These are phyloP conservation scores for Zopfia rhizophila DNA, from an alignment of 2,329 filamentous ascomycete species.

Conservation along the genomic window DNA sequence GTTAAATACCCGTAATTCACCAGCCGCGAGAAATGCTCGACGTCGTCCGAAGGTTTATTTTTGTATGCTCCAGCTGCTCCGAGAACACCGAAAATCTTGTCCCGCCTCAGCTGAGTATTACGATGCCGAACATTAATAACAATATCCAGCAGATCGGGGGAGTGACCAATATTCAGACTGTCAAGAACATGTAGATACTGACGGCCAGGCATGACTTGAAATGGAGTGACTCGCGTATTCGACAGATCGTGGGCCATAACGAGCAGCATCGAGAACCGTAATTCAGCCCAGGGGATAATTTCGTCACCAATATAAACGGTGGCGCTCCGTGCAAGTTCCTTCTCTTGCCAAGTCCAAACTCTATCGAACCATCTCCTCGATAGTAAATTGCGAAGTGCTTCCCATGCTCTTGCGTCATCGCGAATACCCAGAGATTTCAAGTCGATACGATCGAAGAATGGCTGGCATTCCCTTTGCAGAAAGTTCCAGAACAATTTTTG, in stretches of 20 bases:
- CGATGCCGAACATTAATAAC: constrained; percentile 7
- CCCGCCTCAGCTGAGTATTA: constrained; percentile 1
- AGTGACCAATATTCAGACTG: constrained; percentile 2
- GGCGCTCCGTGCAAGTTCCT: too few relatives aligned
- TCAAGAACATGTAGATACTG: constrained; percentile 9
- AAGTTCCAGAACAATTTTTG: constrained; percentile 11
- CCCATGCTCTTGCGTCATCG: constrained; percentile 1
- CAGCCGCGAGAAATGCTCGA: constrained; percentile 7
- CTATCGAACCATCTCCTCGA: too few relatives aligned
- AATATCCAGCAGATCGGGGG: constrained; percentile 10
- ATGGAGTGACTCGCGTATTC: constrained; percentile 4
- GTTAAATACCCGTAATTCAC: constrained; percentile 7
- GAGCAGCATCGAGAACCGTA: constrained; percentile 6
- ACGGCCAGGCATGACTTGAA: not conserved
- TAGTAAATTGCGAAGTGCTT: not conserved
- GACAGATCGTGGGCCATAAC: constrained; percentile 11
- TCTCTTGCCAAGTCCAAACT: too few relatives aligned
- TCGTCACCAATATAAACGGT: constrained; percentile 4
- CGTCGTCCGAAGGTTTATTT: constrained; percentile 1
- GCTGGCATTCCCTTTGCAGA: constrained; percentile 6
- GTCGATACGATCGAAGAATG: constrained; percentile 8
- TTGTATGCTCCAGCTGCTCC: constrained; percentile 8
- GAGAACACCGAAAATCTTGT: constrained; percentile 11
- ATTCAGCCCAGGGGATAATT: not conserved
- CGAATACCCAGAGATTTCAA: not conserved